A percentile compares a stretch with the other conserved stretches of the same genome.
Conservation (phyloP, 345 rosid species). For the Raphanus raphanistrum region DNA sequence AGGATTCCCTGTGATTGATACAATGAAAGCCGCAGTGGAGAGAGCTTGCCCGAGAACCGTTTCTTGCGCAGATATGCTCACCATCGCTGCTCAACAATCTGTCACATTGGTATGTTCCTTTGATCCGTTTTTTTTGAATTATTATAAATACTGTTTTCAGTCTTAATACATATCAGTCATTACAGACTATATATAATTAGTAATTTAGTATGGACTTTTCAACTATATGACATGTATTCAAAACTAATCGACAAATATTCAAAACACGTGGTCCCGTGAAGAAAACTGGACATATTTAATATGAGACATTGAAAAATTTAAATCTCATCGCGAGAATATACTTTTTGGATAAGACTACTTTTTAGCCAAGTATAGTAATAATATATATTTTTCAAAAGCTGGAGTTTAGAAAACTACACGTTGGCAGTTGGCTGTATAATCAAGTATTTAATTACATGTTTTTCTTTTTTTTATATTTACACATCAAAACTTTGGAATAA, state of each 20-base stretch:
- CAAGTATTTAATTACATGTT: background rate
- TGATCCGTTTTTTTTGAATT: background rate
- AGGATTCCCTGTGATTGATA: constrained; percentile 64
- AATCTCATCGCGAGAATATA: constrained; percentile 6
- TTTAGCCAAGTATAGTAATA: background rate
- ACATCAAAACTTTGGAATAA: background rate
- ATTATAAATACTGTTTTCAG: background rate
- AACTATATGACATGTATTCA: constrained; percentile 8
- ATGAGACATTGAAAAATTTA: background rate
- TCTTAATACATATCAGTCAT: background rate
- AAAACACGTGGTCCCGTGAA: constrained; percentile 15
- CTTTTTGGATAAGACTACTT: background rate
- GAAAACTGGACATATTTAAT: background rate
- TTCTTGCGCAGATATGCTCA: constrained; percentile 67
- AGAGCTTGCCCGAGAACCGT: constrained; percentile 54
- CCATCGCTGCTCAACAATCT: constrained; percentile 70
- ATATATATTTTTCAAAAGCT: background rate
- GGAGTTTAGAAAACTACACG: background rate
- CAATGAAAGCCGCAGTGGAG: constrained; percentile 56
- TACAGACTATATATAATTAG: background rate
- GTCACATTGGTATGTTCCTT: constrained; percentile 47
- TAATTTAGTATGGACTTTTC: background rate
- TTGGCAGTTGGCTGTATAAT: background rate
- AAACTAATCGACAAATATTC: background rate
- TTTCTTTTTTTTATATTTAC: background rate